phyloP scores from a whole-genome alignment of 2,329 filamentous ascomycete species.

The Aschersonia sp. region DNA sequence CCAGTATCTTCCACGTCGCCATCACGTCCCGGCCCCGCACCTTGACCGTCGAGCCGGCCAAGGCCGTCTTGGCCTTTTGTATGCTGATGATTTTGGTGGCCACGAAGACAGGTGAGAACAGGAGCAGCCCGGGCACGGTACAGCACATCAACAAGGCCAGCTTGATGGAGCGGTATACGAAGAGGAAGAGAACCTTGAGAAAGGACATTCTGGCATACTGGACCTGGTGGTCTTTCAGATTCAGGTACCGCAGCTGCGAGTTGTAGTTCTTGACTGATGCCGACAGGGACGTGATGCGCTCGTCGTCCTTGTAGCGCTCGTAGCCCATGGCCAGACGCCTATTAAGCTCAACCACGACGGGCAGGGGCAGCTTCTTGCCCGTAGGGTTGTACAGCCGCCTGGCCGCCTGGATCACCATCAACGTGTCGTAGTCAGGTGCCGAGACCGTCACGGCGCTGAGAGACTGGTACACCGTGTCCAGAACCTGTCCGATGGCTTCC shows the following conservation, averaged over 20 bases:
- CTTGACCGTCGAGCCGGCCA: constrained; percentile 79
- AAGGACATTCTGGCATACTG: constrained; percentile 78
- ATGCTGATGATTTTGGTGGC: constrained; percentile 70
- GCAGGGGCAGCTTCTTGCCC: constrained; percentile 82
- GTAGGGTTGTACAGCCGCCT: constrained; percentile 87
- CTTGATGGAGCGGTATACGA: constrained; percentile 70
- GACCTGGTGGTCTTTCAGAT: constrained; percentile 86
- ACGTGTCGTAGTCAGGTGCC: constrained; percentile 84
- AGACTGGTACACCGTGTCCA: constrained; percentile 76
- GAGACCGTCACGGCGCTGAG: constrained; percentile 83
- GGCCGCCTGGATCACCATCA: constrained; percentile 93
- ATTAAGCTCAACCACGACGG: constrained; percentile 89
- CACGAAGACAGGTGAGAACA: constrained; percentile 82
- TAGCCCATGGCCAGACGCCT: constrained; percentile 83
- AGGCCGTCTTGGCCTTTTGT: constrained; percentile 67
- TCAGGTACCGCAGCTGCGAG: constrained; percentile 68
- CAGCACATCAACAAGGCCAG: constrained; percentile 62
- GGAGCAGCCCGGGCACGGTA: constrained; percentile 70
- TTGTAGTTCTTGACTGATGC: constrained; percentile 75
- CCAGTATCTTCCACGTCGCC: constrained; percentile 85
- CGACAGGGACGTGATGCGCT: constrained; percentile 62
- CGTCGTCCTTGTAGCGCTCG: constrained; percentile 81
- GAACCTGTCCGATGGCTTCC: constrained; percentile 71
- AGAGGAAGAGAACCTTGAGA: constrained; percentile 56
- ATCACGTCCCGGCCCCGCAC: constrained; percentile 80